Conservation (phyloP, 2,329 filamentous ascomycete species). For the Calonectria pseudoreteaudii region DNA sequence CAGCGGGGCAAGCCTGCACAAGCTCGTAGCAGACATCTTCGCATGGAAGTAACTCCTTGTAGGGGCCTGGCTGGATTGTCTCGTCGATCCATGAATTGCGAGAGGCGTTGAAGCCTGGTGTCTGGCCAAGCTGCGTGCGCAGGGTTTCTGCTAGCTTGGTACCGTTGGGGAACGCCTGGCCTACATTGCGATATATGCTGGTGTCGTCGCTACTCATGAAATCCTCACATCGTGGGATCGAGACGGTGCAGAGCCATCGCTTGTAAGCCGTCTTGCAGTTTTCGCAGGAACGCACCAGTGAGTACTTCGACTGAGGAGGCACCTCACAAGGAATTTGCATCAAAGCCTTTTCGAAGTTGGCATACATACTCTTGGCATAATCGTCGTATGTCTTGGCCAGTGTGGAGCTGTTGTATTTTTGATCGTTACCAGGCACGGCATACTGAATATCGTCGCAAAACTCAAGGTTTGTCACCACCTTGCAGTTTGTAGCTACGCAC, state of each 20-base stretch:
- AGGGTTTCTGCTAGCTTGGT: slow-evolving; percentile 58
- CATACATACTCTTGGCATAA: slow-evolving; percentile 76
- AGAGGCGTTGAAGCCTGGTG: slow-evolving; percentile 57
- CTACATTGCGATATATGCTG: slow-evolving; percentile 74
- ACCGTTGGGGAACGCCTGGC: slow-evolving; percentile 78
- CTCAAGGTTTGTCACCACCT: slow-evolving; percentile 84
- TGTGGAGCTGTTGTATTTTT: slow-evolving; percentile 68
- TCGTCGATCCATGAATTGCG: slow-evolving; percentile 81
- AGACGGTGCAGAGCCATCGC: slow-evolving; percentile 93
- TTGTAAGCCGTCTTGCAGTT: slow-evolving; percentile 89
- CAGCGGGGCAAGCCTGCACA: slow-evolving; percentile 84
- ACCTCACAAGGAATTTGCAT: slow-evolving; percentile 89
- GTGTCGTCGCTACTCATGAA: slow-evolving; percentile 67
- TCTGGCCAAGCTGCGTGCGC: slow-evolving; percentile 32
- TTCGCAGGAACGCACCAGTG: slow-evolving; percentile 79
- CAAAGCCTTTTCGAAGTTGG: slow-evolving; percentile 84
- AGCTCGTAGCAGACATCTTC: slow-evolving; percentile 88
- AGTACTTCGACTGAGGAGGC: slow-evolving; percentile 79
- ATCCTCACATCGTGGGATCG: slow-evolving; percentile 92
- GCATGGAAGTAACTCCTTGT: slow-evolving; percentile 93
- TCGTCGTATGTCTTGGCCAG: slow-evolving; percentile 83
- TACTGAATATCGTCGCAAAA: slow-evolving; percentile 93
- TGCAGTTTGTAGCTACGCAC: slow-evolving; percentile 79
- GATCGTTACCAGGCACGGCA: slow-evolving; percentile 85
- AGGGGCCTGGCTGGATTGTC: slow-evolving; percentile 82